Evolutionary conservation across 2,329 filamentous ascomycete genomes (phyloP).

Genomic region (Akanthomyces muscarius): DNA sequence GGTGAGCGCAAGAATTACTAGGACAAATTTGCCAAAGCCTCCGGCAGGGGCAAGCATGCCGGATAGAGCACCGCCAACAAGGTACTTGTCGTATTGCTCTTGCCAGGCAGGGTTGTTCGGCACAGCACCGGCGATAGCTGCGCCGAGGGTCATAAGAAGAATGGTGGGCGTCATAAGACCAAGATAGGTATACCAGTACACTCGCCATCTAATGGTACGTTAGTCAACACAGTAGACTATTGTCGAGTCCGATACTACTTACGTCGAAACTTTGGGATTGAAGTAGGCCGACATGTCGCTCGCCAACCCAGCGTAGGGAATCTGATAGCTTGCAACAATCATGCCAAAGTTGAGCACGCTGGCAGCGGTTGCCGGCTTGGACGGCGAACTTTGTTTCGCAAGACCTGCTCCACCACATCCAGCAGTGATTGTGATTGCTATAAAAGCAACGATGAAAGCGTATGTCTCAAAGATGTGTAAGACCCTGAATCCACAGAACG

Average conservation of each 20-base stretch:
- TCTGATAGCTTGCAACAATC: slow-evolving; percentile 59
- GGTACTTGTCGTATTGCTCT: slow-evolving; percentile 48
- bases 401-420: slow-evolving; percentile 51
- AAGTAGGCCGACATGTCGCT: slow-evolving; percentile 61
- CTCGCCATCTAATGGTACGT: slow-evolving; percentile 29
- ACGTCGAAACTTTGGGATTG: slow-evolving; percentile 51
- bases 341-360: slow-evolving; percentile 54
- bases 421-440: slow-evolving; percentile 51
- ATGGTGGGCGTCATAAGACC: slow-evolving; percentile 54
- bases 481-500: slow-evolving; percentile 56
- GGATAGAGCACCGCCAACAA: slow-evolving; percentile 55
- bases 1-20: slow-evolving; percentile 54
- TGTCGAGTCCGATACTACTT: slow-evolving; percentile 22
- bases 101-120: slow-evolving; percentile 50
- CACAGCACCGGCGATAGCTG: slow-evolving; percentile 59
- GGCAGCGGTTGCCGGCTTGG: slow-evolving; percentile 39
- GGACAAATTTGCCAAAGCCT: slow-evolving; percentile 59
- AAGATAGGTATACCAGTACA: slow-evolving; percentile 54
- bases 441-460: slow-evolving; percentile 52
- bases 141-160: slow-evolving; percentile 58
- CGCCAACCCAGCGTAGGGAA: slow-evolving; percentile 56
- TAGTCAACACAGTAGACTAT: not conserved
- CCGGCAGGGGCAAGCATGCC: slow-evolving; percentile 56
- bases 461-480: slow-evolving; percentile 57
- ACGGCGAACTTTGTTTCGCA: slow-evolving; percentile 41